Percentiles rank a stretch among this genome's conserved stretches.
phyloP scores from a whole-genome alignment of 495 filamentous ascomycete genomes.

The Podospora conica region DNA sequence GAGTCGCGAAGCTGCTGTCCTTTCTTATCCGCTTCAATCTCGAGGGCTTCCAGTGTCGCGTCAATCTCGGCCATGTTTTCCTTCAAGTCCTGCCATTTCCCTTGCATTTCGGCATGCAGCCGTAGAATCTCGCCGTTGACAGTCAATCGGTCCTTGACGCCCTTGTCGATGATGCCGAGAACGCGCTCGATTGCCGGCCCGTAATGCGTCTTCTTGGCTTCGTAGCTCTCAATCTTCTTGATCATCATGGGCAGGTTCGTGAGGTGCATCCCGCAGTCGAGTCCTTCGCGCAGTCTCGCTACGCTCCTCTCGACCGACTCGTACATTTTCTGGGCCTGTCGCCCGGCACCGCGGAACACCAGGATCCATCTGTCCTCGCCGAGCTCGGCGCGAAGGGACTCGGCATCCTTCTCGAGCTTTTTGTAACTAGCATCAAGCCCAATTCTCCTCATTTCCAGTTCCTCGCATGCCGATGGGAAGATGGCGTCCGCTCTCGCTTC shows the following conservation, averaged over 20 bases:
- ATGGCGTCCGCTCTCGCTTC: slow-evolving; percentile 63
- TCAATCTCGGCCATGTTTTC: slow-evolving; percentile 72
- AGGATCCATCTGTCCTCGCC: slow-evolving; percentile 94
- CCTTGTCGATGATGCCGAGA: slow-evolving; percentile 83
- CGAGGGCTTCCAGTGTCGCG: slow-evolving; percentile 64
- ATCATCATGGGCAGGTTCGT: slow-evolving; percentile 58
- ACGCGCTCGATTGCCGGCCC: slow-evolving; percentile 90
- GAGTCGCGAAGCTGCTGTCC: slow-evolving; percentile 83
- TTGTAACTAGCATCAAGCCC: slow-evolving; percentile 73
- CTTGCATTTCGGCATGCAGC: slow-evolving; percentile 73
- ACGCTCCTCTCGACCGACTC: slow-evolving; percentile 85
- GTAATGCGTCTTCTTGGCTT: slow-evolving; percentile 92
- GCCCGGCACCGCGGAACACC: slow-evolving; percentile 87
- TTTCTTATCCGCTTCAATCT: slow-evolving; percentile 57
- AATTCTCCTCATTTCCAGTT: slow-evolving; percentile 65
- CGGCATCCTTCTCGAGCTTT: slow-evolving; percentile 78
- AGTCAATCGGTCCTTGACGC: slow-evolving; percentile 81
- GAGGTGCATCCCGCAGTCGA: slow-evolving; percentile 65
- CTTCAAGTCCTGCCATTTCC: slow-evolving; percentile 69
- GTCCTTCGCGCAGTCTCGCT: slow-evolving; percentile 69
- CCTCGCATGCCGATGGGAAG: slow-evolving; percentile 85
- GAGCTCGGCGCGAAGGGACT: slow-evolving; percentile 77
- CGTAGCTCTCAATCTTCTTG: slow-evolving; percentile 86
- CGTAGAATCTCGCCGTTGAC: slow-evolving; percentile 91
- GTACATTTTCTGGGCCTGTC: slow-evolving; percentile 89